phyloP scores from a whole-genome alignment of 2,329 filamentous ascomycete species.

The Fusarium drepaniforme region DNA sequence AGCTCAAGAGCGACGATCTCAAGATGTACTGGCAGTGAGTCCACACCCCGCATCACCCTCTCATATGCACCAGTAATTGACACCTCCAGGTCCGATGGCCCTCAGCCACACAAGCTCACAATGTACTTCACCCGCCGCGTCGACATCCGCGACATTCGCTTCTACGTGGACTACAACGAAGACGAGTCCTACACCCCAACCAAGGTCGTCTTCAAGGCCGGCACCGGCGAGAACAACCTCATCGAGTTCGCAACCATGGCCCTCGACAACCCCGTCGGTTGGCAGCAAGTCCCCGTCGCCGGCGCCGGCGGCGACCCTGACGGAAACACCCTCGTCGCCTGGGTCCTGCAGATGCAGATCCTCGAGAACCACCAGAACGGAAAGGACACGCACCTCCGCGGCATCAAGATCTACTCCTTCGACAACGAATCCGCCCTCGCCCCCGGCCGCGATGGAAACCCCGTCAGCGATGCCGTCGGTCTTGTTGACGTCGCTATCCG shows the following conservation, averaged over 20 bases:
- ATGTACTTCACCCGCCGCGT: constrained; percentile 90
- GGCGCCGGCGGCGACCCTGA: constrained; percentile 69
- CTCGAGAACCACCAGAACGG: constrained; percentile 99
- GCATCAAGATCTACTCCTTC: constrained; percentile 85
- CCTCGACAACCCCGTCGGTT: constrained; percentile 84
- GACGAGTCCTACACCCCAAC: constrained; percentile 98
- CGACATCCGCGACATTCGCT: constrained; percentile 80
- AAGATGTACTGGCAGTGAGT: constrained; percentile 83
- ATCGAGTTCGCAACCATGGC: constrained; percentile 87
- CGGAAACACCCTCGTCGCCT: constrained; percentile 84
- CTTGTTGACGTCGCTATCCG: constrained; percentile 38
- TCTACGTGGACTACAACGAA: constrained; percentile 89
- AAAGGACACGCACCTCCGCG: constrained; percentile 97
- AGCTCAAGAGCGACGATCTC: constrained; percentile 80
- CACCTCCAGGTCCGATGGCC: constrained; percentile 76
- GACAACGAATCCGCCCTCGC: constrained; percentile 62
- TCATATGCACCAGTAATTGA: neutral
- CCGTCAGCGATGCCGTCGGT: constrained; percentile 45
- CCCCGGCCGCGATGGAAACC: constrained; percentile 52
- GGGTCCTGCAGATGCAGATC: constrained; percentile 90
- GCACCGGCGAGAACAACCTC: constrained; percentile 91
- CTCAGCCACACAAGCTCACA: constrained; percentile 84
- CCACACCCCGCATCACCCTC: neutral
- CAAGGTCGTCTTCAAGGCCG: constrained; percentile 88
- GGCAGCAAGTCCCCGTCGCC: constrained; percentile 83